Base-by-base conservation (phyloP, 2,329 filamentous ascomycete species). In the Fusarium nygamai region DNA sequence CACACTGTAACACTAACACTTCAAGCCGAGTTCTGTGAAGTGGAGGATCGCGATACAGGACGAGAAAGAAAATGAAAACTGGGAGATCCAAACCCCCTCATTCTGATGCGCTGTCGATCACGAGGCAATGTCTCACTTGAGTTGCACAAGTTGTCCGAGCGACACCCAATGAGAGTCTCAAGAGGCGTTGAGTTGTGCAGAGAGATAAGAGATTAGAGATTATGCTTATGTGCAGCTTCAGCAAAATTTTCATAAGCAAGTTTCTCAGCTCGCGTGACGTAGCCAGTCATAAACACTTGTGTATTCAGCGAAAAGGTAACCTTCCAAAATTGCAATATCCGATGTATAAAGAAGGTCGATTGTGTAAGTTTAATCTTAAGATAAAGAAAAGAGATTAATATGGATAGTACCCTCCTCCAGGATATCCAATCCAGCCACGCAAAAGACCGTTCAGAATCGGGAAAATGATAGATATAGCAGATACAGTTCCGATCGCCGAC, bases 91-190 rank as follows among this genome's bases (percentile, higher is more conserved):
- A 17, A 46, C 39, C 60, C 60, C 60, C 60, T 59, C 60, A 59
- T 36, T 24, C 7, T 29, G 12, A 63, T 43, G 10, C 16, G 46
- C 20, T 38, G 27, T 46, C 48, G 58, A 53, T 65, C 58, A 65
- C 47, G 58, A 29, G 63, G 27, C 31, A 6, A 63, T 65, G 64
- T 67, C 60, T 67, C 61, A 67, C 24, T 59, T 9, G 27, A n/a
- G 64, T 58, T 29, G 36, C 27, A 60, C 56, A 65, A 24, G 24
- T 11, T 47, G 39, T n/a, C 41, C 14, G 29, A 29, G 51, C 39
- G 19, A 44, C 8, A 0, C 16, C 47, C 50, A 64, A 50, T 51
- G 22, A 51, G 29, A 29, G 3, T 6, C 29, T 36, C 20, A 5
- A 12, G 12, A 48, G 9, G 16, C 8, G 3, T n/a, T 10, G 27